Evolutionary conservation across 78 protist genomes (phyloP), one percentile per base, ranked within the genome.

Genomic region (Dictyostelium brefeldianum): DNA sequence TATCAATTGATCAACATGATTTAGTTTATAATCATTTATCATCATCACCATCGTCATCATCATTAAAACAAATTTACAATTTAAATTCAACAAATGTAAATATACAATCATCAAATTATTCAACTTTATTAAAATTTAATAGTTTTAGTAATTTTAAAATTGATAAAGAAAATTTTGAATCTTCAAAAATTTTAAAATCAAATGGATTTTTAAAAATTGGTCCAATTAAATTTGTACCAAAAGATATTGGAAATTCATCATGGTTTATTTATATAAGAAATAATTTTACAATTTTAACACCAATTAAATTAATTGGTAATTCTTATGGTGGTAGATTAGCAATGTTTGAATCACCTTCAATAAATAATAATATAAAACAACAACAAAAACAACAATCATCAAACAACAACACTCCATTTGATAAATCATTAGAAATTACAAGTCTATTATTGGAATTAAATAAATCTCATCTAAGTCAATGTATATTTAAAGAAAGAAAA

Each of bases 381-480:
- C 3, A 11, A 22, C 27, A 31, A 9, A 14, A 62, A 25, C 20
- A 25, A 22, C 27, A 25, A 29, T 67, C 75, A 31, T 22, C 5
- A 22, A 36, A 36, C 43, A 36, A 36, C 43, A 36, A 36, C 43
- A 36, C 43, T 3, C 27, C 70, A 62, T 25, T 62, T 25, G 75
- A 75, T 25, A 48, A 29, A 10, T 48, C 56, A 48, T 14, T 43
- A 22, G 92, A 84, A 65, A 20, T 57, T 27, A 20, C 51, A 50
- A 59, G 84, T 12, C 12, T 87, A 2, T 22, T 51, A 10, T n/a
- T 87, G 64, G 93, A 87, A 50, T 41, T 87, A 25, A 87, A 87
- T 81, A 87, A 77, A 64, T 77, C 93, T 31, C 93, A 87, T 65
- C 84, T 87, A 5, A 77, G 80, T 6, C 93, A 83, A 14, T 87